Percentiles rank a stretch among this genome's conserved stretches.
phyloP scores from a whole-genome alignment of 1,284 basidiomycete genomes.

The Leccinum pallidistipes region DNA sequence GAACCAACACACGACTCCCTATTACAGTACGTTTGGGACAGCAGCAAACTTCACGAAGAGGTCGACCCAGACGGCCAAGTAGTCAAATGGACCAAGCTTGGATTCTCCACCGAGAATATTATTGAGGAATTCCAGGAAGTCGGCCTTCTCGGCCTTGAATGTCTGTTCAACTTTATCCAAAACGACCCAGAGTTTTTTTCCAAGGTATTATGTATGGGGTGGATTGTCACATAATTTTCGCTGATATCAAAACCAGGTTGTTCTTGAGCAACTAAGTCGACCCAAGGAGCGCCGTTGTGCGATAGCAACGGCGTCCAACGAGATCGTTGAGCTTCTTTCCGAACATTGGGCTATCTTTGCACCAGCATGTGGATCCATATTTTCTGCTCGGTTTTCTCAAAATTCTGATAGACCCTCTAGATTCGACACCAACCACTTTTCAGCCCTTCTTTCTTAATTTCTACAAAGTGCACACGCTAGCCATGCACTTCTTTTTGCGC shows the following conservation, averaged over 20 bases:
- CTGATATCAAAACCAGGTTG: constrained; percentile 47
- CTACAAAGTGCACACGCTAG: constrained; percentile 78
- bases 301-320: constrained; percentile 82
- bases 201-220: constrained; percentile 51
- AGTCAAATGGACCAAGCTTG: constrained; percentile 77
- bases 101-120: constrained; percentile 79
- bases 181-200: constrained; percentile 80
- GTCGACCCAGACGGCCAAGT: constrained; percentile 46
- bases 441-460: constrained; percentile 92
- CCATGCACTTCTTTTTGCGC: constrained; percentile 86
- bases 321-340: constrained; percentile 85
- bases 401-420: constrained; percentile 39
- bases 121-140: constrained; percentile 81
- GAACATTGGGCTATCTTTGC: constrained; percentile 85
- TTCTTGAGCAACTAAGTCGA: constrained; percentile 84
- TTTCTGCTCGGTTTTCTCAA: constrained; percentile 4
- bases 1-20: constrained; percentile 62
- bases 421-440: constrained; percentile 81
- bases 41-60: constrained; percentile 57
- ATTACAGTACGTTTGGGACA: constrained; percentile 73
- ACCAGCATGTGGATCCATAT: constrained; percentile 60
- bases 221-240: neutral
- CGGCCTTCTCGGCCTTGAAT: constrained; percentile 85
- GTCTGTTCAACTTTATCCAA: constrained; percentile 75
- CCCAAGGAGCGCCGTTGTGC: constrained; percentile 81